Conservation (phyloP, 2,329 filamentous ascomycete species). For the Sclerotinia borealis region DNA sequence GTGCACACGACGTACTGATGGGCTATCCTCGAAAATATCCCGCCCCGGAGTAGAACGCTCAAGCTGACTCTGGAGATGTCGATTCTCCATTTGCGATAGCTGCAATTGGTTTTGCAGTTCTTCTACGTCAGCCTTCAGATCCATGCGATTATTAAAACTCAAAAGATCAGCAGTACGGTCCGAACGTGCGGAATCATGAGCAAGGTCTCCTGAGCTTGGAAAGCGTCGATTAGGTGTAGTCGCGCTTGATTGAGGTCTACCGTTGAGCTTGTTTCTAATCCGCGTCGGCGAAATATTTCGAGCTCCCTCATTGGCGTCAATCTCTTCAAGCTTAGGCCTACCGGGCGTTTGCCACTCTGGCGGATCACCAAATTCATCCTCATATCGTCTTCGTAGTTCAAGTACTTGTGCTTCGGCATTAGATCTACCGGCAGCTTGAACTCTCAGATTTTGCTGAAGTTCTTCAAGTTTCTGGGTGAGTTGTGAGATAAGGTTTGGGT, state of each 20-base stretch:
- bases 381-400: constrained; percentile 68
- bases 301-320: constrained; percentile 75
- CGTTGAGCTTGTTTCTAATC: constrained; percentile 48
- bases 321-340: constrained; percentile 77
- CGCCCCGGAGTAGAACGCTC: constrained; percentile 59
- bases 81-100: constrained; percentile 90
- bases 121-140: constrained; percentile 84
- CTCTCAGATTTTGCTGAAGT: constrained; percentile 78
- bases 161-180: constrained; percentile 80
- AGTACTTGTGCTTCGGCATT: constrained; percentile 79
- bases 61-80: constrained; percentile 82
- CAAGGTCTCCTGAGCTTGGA: constrained; percentile 55
- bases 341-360: constrained; percentile 55
- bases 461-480: constrained; percentile 81
- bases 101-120: constrained; percentile 92
- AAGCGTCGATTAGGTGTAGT: constrained; percentile 73
- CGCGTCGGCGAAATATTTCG: constrained; percentile 69
- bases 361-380: constrained; percentile 62
- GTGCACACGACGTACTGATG: constrained; percentile 73
- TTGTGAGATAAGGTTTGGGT: constrained; percentile 65
- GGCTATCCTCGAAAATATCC: constrained; percentile 66
- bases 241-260: constrained; percentile 61
- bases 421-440: constrained; percentile 72
- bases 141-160: constrained; percentile 81
- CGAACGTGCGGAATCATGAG: constrained; percentile 71